Base-by-base conservation (phyloP, 257 asterid genomes). In the Pogostemon cablin region DNA sequence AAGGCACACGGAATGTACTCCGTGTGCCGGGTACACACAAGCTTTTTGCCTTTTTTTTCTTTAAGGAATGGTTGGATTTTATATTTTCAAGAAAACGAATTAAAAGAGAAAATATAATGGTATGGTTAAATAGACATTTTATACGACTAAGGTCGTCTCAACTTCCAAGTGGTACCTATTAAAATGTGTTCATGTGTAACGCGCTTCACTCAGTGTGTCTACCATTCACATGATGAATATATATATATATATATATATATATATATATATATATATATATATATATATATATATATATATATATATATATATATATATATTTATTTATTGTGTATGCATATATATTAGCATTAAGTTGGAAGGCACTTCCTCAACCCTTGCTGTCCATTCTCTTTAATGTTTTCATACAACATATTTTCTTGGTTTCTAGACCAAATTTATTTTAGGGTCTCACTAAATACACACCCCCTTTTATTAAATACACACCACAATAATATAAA, bases 81-180 rank as follows among this genome's bases (percentile, higher is more conserved):
- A 25, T 25, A 25, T 25, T 25, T 25, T 25, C 60, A 9, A 54
- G 60, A 54, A 37, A 54, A 17, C 4, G 8, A 54, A 53, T 9
- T 17, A 20, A 54, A 1, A 17, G 38, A 54, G 60, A 20, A 54
- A 54, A 52, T 15, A 4, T 17, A 10, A 6, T 15, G 35, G 12
- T 4, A 32, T 50, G 57, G 57, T 50, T 32, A 52, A 48, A 52
- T 35, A 52, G 58, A 52, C 60, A 20, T 54, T 54, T 17, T 54
- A 54, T 54, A 54, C 6, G 60, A 54, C 60, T 7, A 8, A 2
- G 60, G 60, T 54, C 60, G 3, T 54, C 1, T 54, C 32, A 25
- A 25, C 32, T 25, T 25, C 32, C 60, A 52, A 15, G 34, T 52
- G 57, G 57, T 4, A 50, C 15, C 53, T 48, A 10, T 48, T 48